A percentile compares a stretch with the other conserved stretches of the same genome.
These are phyloP conservation scores for Sedum album DNA, from an alignment of 164 flowering plant species.

Conservation along the genomic window DNA sequence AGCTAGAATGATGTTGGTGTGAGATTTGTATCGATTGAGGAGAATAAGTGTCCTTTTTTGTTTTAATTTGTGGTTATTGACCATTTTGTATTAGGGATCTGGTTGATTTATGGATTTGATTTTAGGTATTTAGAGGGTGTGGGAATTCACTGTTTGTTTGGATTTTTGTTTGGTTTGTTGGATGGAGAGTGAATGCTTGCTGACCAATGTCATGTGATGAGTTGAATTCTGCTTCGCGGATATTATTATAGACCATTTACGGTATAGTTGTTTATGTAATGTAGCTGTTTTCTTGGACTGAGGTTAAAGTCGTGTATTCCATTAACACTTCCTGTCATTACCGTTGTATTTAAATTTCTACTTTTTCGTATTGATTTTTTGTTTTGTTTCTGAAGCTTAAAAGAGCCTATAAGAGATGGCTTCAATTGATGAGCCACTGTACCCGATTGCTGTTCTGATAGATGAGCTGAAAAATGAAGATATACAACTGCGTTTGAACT, in stretches of 20 bases:
- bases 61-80: neutral
- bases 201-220: neutral
- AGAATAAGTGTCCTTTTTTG: neutral
- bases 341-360: neutral
- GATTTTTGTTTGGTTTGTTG: neutral
- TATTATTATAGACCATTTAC: neutral
- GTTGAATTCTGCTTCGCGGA: neutral
- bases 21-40: neutral
- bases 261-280: neutral
- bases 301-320: too few relatives aligned
- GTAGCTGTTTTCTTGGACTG: neutral
- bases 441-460: constrained; percentile 89
- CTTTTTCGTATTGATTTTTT: neutral
- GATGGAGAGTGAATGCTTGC: neutral
- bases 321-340: neutral
- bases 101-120: neutral
- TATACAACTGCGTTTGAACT: constrained; percentile 89
- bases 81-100: neutral
- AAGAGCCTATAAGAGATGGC: constrained; percentile 25
- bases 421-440: constrained; percentile 82
- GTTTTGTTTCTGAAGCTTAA: neutral
- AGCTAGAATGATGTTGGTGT: neutral
- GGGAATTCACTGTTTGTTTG: neutral
- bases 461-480: constrained; percentile 96
- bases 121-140: neutral